These are phyloP conservation scores for Hansenula sp. DNA, from an alignment of 1,139 yeast genomes.

Conservation along the genomic window DNA sequence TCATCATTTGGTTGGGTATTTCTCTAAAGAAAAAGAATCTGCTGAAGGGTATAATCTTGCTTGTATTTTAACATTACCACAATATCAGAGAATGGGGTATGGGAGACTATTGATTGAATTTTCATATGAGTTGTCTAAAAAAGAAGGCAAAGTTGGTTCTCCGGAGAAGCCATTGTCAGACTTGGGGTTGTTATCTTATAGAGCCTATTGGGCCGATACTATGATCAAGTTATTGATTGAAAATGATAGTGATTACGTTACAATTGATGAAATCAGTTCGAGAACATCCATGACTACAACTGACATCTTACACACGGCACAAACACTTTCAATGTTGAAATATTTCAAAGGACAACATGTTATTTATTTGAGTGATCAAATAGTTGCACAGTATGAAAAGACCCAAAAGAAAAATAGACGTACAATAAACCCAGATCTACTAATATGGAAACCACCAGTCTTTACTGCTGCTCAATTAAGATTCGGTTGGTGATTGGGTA, in stretches of 20 bases:
- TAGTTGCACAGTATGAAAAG: slow-evolving; percentile 71
- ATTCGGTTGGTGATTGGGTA: slow-evolving; percentile 72
- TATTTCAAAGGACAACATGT: slow-evolving; percentile 97
- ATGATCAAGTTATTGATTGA: slow-evolving; percentile 73
- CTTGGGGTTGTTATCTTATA: slow-evolving; percentile 84
- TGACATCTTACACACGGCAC: slow-evolving; percentile 88
- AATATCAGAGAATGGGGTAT: slow-evolving; percentile 91
- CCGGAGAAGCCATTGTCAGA: slow-evolving; percentile 98
- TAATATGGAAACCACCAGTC: slow-evolving; percentile 93
- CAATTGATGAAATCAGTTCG: slow-evolving; percentile 88
- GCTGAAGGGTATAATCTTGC: slow-evolving; percentile 97
- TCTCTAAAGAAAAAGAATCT: slow-evolving; percentile 93
- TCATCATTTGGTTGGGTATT: slow-evolving; percentile 93
- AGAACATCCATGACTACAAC: slow-evolving; percentile 94
- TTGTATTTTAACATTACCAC: slow-evolving; percentile 92
- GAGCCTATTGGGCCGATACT: slow-evolving; percentile 97
- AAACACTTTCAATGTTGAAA: slow-evolving; percentile 82
- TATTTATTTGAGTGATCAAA: slow-evolving; percentile 83
- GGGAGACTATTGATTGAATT: slow-evolving; percentile 91
- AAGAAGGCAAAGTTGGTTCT: slow-evolving; percentile 87
- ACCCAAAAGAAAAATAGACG: slow-evolving; percentile 72
- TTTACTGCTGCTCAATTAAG: slow-evolving; percentile 94
- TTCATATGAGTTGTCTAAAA: slow-evolving; percentile 82
- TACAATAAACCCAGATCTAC: slow-evolving; percentile 63
- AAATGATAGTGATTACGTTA: slow-evolving; percentile 54